phyloP scores from a whole-genome alignment of 768 basidiomycete species.

The Kwoniella pini region DNA sequence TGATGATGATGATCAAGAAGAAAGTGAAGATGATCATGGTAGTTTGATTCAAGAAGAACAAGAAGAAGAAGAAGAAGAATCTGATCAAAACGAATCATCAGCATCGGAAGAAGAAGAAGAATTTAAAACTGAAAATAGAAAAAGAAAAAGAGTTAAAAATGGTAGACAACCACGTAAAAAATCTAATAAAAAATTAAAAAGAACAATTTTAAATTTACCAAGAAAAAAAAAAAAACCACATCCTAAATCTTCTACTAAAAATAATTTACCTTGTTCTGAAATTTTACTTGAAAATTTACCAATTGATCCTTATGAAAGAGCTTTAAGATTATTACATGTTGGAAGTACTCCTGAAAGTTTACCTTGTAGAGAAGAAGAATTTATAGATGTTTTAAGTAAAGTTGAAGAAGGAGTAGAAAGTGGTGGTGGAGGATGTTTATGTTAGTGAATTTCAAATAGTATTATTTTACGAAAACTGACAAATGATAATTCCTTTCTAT shows the following conservation, averaged over 20 bases:
- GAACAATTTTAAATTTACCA: constrained; percentile 2
- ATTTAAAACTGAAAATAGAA: constrained; percentile 33
- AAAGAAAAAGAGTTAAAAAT: constrained; percentile 25
- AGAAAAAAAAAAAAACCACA: constrained; percentile 34
- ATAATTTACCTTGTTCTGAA: constrained; percentile 46
- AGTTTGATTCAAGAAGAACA: constrained; percentile 17
- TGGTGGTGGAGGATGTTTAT: constrained; percentile 92
- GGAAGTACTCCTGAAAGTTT: constrained; percentile 85
- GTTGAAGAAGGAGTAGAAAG: constrained; percentile 86
- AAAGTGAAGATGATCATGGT: constrained; percentile 17
- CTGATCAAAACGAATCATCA: no score
- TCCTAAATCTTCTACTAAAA: constrained; percentile 33
- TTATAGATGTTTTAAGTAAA: constrained; percentile 68
- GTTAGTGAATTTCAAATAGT: constrained; percentile 60
- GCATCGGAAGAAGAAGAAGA: no score
- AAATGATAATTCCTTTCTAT: not conserved
- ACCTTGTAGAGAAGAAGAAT: constrained; percentile 87
- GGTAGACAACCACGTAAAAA: not conserved
- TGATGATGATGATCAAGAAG: constrained; percentile 21
- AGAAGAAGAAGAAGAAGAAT: constrained; percentile 28
- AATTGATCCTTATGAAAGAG: constrained; percentile 76
- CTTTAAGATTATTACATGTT: constrained; percentile 89
- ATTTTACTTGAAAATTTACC: constrained; percentile 61
- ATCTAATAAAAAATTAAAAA: constrained; percentile 2
- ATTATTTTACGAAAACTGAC: not conserved